A percentile compares a stretch with the other conserved stretches of the same genome.
Conservation (phyloP, 495 filamentous ascomycete species). For the Trypethelium eluteriae region DNA sequence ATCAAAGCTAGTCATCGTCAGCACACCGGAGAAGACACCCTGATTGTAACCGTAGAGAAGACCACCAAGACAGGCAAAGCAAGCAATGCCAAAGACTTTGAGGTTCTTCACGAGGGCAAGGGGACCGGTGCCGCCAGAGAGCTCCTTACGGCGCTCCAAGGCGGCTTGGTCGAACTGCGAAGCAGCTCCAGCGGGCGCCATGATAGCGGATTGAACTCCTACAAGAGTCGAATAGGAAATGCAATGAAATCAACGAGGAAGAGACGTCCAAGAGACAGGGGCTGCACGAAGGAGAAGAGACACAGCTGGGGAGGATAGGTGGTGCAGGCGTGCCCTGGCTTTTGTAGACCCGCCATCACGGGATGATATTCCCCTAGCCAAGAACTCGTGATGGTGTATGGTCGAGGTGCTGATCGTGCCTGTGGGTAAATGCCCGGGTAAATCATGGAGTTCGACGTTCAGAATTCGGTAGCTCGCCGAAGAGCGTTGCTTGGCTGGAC, state of each 20-base stretch:
- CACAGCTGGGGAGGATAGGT: not conserved
- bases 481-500: not conserved
- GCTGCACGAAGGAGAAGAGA: not conserved
- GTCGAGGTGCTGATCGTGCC: not conserved
- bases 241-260: not conserved
- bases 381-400: not conserved
- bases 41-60: slow-evolving; percentile 54
- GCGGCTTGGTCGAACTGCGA: slow-evolving; percentile 52
- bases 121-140: slow-evolving; percentile 58
- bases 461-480: not conserved
- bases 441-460: not conserved
- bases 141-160: slow-evolving; percentile 53
- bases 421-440: slow-evolving; percentile 4
- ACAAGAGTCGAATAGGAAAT: not conserved
- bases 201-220: slow-evolving; percentile 17
- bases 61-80: slow-evolving; percentile 74
- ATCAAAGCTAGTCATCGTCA: slow-evolving; percentile 54
- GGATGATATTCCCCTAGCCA: not conserved
- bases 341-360: not conserved
- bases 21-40: slow-evolving; percentile 68
- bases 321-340: slow-evolving; percentile 9
- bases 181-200: slow-evolving; percentile 35
- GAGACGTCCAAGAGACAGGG: not conserved
- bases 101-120: slow-evolving; percentile 59
- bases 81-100: slow-evolving; percentile 62